Conservation (phyloP, 345 rosid genomes). For the Rhizophora apiculata region DNA sequence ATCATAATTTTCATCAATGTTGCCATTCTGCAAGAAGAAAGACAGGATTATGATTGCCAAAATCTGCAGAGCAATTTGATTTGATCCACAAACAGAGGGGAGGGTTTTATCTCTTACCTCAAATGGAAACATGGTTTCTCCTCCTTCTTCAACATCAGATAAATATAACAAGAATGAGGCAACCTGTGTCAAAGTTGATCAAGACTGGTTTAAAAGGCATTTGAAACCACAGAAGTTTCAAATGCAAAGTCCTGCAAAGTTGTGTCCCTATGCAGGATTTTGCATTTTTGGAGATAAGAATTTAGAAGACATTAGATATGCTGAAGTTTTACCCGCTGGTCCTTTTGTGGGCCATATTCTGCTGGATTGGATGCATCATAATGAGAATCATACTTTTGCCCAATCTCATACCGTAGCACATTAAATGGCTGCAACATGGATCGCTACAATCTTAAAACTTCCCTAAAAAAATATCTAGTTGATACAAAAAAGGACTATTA, state of each 20-base stretch:
- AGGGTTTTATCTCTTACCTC: slow-evolving; percentile 42
- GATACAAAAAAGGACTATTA: slow-evolving; percentile 11
- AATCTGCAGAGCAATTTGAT: not conserved
- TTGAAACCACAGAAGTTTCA: too few relatives aligned
- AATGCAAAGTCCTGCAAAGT: not conserved
- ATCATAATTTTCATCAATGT: slow-evolving; percentile 42
- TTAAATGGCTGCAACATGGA: slow-evolving; percentile 80
- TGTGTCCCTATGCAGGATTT: not conserved
- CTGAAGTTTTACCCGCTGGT: slow-evolving; percentile 45
- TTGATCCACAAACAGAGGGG: not conserved
- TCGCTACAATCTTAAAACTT: slow-evolving; percentile 30
- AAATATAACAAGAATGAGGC: slow-evolving; percentile 64
- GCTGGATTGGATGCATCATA: slow-evolving; percentile 76
- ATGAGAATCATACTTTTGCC: slow-evolving; percentile 88
- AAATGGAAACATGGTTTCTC: slow-evolving; percentile 65
- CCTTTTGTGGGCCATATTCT: slow-evolving; percentile 69
- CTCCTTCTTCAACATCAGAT: slow-evolving; percentile 52
- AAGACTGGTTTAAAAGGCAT: not conserved
- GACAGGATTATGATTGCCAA: not conserved
- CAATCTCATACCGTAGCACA: slow-evolving; percentile 72
- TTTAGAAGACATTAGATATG: not conserved
- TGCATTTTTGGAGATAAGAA: not conserved
- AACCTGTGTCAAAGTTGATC: slow-evolving; percentile 31
- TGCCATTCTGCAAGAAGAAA: slow-evolving; percentile 44
- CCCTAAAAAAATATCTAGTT: slow-evolving; percentile 36